Percentiles rank a stretch among this genome's conserved stretches.
Evolutionary conservation across 352 stramenopile species (phyloP).

Genomic region (Phytophthora hibernalis): DNA sequence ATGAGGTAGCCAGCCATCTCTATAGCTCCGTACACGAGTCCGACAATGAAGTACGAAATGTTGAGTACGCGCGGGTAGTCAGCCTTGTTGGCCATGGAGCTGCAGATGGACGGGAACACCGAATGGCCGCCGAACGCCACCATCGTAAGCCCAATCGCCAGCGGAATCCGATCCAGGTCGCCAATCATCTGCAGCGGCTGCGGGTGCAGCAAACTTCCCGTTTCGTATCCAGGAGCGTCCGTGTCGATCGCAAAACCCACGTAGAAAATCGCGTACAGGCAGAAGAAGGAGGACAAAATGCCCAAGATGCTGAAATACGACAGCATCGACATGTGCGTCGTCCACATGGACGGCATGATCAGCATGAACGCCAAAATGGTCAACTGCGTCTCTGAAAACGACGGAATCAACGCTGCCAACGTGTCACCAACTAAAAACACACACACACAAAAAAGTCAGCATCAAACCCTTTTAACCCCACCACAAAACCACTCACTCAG

Average conservation of each 20-base stretch:
- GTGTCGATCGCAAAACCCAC: constrained; percentile 71
- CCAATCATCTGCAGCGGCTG: constrained; percentile 71
- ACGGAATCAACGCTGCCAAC: constrained; percentile 73
- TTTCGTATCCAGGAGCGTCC: constrained; percentile 39
- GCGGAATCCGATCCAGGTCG: constrained; percentile 69
- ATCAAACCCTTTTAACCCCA: not conserved
- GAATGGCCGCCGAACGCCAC: constrained; percentile 90
- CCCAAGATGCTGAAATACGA: constrained; percentile 88
- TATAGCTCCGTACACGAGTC: constrained; percentile 76
- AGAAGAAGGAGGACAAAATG: constrained; percentile 86
- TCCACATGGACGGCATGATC: constrained; percentile 86
- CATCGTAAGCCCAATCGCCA: constrained; percentile 87
- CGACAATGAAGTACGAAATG: constrained; percentile 78
- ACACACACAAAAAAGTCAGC: constrained; percentile 7
- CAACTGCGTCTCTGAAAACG: constrained; percentile 61
- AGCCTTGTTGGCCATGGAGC: constrained; percentile 69
- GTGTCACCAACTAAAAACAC: constrained; percentile 71
- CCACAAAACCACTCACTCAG: constrained; percentile 64
- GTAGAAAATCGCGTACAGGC: constrained; percentile 79
- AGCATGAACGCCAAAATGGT: constrained; percentile 74
- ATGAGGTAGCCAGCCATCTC: constrained; percentile 85
- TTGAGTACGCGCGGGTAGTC: constrained; percentile 77
- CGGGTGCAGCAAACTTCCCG: constrained; percentile 67
- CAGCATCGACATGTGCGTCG: constrained; percentile 80
- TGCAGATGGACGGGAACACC: constrained; percentile 91